Evolutionary conservation across 1,139 yeast species (phyloP).

Genomic region (Debaryomycetaceae sp.): DNA sequence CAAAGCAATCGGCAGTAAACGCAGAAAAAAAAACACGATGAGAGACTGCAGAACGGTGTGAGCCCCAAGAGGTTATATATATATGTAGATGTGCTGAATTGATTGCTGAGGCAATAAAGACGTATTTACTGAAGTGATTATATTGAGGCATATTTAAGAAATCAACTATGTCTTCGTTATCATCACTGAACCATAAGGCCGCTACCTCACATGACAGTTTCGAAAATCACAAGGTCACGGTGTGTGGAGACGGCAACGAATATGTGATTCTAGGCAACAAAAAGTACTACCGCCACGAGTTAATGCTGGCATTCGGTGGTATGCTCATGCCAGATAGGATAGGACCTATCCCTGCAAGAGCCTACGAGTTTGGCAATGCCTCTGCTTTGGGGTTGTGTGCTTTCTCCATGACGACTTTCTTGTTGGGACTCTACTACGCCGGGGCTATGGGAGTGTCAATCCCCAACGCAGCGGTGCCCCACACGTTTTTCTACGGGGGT

Average conservation of each 20-base stretch:
- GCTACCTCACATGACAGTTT: neutral
- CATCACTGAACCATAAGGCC: neutral
- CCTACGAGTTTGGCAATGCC: conserved; percentile 24
- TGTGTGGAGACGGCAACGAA: conserved; percentile 20
- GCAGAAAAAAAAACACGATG: too few relatives aligned
- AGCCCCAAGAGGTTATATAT: too few relatives aligned
- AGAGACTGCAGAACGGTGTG: too few relatives aligned
- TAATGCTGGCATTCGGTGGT: conserved; percentile 36
- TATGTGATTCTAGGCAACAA: conserved; percentile 28
- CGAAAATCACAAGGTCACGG: neutral
- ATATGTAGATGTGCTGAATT: too few relatives aligned
- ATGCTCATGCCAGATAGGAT: conserved; percentile 25
- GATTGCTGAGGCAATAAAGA: too few relatives aligned
- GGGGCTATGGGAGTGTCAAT: conserved; percentile 51
- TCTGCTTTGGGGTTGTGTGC: conserved; percentile 30
- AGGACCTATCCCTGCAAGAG: conserved; percentile 17
- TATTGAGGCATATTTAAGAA: too few relatives aligned
- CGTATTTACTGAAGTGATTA: too few relatives aligned
- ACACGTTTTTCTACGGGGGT: conserved; percentile 50
- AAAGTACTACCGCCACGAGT: conserved; percentile 33
- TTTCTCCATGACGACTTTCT: conserved; percentile 29
- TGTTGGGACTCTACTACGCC: conserved; percentile 44
- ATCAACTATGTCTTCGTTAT: conserved; percentile 1
- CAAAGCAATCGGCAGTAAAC: too few relatives aligned
- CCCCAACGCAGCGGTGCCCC: conserved; percentile 45